Evolutionary conservation across 1,284 basidiomycete species (phyloP).

Genomic region (Puccinia triticina): DNA sequence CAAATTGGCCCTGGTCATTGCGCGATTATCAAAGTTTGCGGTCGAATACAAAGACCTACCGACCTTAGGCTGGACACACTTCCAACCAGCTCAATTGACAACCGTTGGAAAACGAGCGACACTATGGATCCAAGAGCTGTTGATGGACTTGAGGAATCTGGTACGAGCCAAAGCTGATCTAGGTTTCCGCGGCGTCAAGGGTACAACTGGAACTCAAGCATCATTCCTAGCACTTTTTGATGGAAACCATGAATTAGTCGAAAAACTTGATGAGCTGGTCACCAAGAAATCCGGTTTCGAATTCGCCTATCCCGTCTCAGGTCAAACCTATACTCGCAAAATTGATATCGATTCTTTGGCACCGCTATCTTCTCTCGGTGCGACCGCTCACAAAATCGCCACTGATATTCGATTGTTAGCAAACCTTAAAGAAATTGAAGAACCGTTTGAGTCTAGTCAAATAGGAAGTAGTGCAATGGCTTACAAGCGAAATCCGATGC

Average conservation of each 20-base stretch:
- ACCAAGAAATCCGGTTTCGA: slow-evolving; percentile 88
- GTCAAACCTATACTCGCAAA: slow-evolving; percentile 97
- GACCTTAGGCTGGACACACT: slow-evolving; percentile 91
- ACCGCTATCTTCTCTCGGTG: slow-evolving; percentile 85
- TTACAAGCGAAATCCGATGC: slow-evolving; percentile 99
- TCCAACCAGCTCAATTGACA: slow-evolving; percentile 96
- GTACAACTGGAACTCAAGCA: slow-evolving; percentile 97
- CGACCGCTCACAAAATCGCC: slow-evolving; percentile 95
- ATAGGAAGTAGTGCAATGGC: slow-evolving; percentile 93
- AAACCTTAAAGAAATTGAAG: slow-evolving; percentile 96
- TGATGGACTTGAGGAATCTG: slow-evolving; percentile 96
- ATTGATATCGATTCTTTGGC: slow-evolving; percentile 92
- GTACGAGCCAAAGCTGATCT: slow-evolving; percentile 87
- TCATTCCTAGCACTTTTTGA: slow-evolving; percentile 94
- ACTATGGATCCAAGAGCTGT: slow-evolving; percentile 87
- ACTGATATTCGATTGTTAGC: slow-evolving; percentile 87
- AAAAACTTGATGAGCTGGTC: slow-evolving; percentile 83
- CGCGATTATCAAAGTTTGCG: slow-evolving; percentile 58
- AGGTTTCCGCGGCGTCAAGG: slow-evolving; percentile 97
- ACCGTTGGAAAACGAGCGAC: slow-evolving; percentile 99
- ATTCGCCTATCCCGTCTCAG: slow-evolving; percentile 95
- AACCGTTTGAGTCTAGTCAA: slow-evolving; percentile 98
- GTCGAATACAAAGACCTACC: slow-evolving; percentile 56
- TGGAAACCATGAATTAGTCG: slow-evolving; percentile 92
- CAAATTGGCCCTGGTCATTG: slow-evolving; percentile 60